Percentiles rank a stretch among this genome's conserved stretches.
phyloP scores from a whole-genome alignment of 768 basidiomycete species.

The Tephrocybe sp. region DNA sequence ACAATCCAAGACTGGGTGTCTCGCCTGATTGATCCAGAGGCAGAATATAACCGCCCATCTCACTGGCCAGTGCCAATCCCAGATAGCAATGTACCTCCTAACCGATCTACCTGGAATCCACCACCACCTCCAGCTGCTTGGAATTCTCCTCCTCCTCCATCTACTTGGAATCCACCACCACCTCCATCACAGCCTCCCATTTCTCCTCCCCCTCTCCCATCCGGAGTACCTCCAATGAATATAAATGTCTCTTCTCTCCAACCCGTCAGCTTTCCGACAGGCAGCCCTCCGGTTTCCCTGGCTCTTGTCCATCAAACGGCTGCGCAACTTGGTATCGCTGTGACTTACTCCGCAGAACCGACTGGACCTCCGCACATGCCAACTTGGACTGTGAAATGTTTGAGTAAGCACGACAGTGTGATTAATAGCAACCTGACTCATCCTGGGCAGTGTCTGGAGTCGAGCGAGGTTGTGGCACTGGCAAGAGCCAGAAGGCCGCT shows the following conservation, averaged over 20 bases:
- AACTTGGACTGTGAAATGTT: slow-evolving; percentile 54
- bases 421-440: background rate
- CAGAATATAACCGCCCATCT: slow-evolving; percentile 8
- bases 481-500: slow-evolving; percentile 61
- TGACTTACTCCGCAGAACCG: slow-evolving; percentile 47
- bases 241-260: background rate
- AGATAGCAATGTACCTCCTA: background rate
- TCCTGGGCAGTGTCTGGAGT: slow-evolving; percentile 42
- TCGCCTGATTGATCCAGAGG: slow-evolving; percentile 48
- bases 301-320: slow-evolving; percentile 55
- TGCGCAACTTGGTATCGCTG: slow-evolving; percentile 36
- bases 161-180: slow-evolving; percentile 13
- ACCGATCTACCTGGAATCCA: slow-evolving; percentile 11
- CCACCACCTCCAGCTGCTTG: too few species aligned
- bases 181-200: slow-evolving; percentile 25
- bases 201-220: slow-evolving; percentile 32
- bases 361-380: slow-evolving; percentile 53
- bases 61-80: slow-evolving; percentile 13
- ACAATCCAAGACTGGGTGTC: slow-evolving; percentile 58
- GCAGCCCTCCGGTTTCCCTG: slow-evolving; percentile 31
- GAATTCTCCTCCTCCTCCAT: slow-evolving; percentile 7
- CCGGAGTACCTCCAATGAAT: slow-evolving; percentile 10
- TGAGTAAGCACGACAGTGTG: slow-evolving; percentile 33
- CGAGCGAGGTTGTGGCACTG: slow-evolving; percentile 47
- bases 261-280: background rate